phyloP scores from a whole-genome alignment of 164 flowering plant genomes.

The Aristolochia fimbriata region DNA sequence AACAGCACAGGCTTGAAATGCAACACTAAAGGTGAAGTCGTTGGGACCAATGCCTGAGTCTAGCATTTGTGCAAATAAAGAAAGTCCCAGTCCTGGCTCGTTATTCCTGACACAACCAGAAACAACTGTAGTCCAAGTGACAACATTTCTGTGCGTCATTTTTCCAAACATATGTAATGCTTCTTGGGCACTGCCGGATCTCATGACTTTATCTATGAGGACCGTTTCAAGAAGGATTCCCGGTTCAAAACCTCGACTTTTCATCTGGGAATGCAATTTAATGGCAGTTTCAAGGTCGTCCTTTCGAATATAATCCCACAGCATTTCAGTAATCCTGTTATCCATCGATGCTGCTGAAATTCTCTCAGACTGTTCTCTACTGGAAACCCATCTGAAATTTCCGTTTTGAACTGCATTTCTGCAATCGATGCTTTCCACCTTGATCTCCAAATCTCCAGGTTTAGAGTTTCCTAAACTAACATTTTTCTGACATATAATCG shows the following conservation, averaged over 20 bases:
- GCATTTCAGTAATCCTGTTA: no score
- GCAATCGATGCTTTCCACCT: no score
- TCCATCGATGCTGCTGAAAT: no score
- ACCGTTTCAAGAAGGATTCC: constrained; percentile 7
- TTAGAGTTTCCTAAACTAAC: no score
- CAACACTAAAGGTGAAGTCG: constrained; percentile 12
- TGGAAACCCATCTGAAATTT: no score
- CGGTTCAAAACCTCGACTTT: constrained; percentile 5
- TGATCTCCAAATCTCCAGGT: no score
- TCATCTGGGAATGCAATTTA: constrained; percentile 6
- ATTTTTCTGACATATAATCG: no score
- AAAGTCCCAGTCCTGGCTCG: constrained; percentile 1
- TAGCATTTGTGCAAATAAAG: constrained; percentile 10
- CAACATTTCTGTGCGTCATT: constrained; percentile 13
- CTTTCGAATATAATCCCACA: no score
- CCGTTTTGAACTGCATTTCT: no score
- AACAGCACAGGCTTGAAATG: constrained; percentile 15
- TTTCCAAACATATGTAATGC: constrained; percentile 12
- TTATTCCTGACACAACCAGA: constrained; percentile 7
- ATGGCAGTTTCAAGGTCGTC: constrained; percentile 3
- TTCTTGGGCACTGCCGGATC: constrained; percentile 4
- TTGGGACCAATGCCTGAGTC: constrained; percentile 9
- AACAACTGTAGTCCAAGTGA: constrained; percentile 15
- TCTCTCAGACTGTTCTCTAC: no score
- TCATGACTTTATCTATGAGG: constrained; percentile 6